A percentile compares a stretch with the other conserved stretches of the same genome.
These are phyloP conservation scores for Zizania palustris DNA, from an alignment of 202 grass and related monocot species.

Conservation along the genomic window DNA sequence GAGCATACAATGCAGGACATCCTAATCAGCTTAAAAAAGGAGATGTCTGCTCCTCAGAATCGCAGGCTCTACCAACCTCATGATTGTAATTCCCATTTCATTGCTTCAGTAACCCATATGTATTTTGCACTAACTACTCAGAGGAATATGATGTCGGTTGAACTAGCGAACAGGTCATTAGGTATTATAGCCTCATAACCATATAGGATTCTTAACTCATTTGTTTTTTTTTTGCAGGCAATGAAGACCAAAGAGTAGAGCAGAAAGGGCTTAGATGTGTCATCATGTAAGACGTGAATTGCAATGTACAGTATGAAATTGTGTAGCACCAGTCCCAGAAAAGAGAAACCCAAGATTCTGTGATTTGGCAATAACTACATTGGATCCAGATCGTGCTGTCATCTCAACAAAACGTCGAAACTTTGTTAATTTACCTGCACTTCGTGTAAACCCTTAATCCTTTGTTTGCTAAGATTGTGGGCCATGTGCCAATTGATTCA, in stretches of 20 bases:
- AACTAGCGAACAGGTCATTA: background rate
- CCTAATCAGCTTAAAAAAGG: constrained; percentile 74
- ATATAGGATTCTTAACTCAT: background rate
- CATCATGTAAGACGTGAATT: constrained; percentile 59
- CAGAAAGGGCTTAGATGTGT: constrained; percentile 74
- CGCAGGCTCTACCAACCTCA: constrained; percentile 74
- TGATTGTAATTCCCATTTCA: constrained; percentile 61
- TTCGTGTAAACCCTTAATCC: background rate
- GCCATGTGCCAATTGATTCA: constrained; percentile 4
- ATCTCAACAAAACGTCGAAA: constrained; percentile 41
- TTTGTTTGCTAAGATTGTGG: constrained; percentile 13
- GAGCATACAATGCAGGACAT: constrained; percentile 91
- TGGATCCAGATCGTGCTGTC: constrained; percentile 3
- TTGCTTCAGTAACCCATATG: constrained; percentile 24
- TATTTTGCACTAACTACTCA: background rate
- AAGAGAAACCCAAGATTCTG: constrained; percentile 29
- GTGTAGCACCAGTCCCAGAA: constrained; percentile 41
- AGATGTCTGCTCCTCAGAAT: constrained; percentile 85
- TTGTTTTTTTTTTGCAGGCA: constrained; percentile 53
- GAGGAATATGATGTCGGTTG: background rate
- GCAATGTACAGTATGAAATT: constrained; percentile 52
- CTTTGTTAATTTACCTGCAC: constrained; percentile 33
- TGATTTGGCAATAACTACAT: constrained; percentile 24
- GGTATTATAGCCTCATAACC: background rate
- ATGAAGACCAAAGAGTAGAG: constrained; percentile 74